Percentiles rank a stretch among this genome's conserved stretches.
Evolutionary conservation across 768 basidiomycete genomes (phyloP).

Genomic region (Coprinopsis sp.): DNA sequence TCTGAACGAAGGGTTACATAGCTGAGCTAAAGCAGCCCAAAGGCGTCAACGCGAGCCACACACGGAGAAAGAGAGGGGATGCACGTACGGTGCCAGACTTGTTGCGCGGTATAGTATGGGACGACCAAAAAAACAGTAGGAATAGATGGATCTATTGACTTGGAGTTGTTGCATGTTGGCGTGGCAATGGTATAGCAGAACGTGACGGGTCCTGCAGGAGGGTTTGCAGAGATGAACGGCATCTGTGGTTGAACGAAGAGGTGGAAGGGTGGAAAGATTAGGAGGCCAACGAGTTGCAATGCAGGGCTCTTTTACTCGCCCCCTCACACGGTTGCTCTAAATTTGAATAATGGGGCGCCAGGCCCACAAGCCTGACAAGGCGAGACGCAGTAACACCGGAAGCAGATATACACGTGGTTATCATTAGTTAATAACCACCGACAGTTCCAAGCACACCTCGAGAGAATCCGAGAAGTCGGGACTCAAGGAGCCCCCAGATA

Average conservation of each 20-base stretch:
- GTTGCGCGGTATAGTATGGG: conserved; percentile 27
- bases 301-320: not conserved
- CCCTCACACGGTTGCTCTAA: too few relatives aligned
- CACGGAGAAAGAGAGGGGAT: not conserved
- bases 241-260: conserved; percentile 19
- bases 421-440: too few relatives aligned
- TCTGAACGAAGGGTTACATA: conserved; percentile 28
- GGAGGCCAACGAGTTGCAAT: not conserved
- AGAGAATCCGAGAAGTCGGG: too few relatives aligned
- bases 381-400: too few relatives aligned
- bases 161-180: conserved; percentile 27
- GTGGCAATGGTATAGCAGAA: conserved; percentile 34
- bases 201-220: conserved; percentile 23
- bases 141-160: conserved; percentile 27
- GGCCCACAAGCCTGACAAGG: too few relatives aligned
- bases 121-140: conserved; percentile 36
- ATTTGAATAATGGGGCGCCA: too few relatives aligned
- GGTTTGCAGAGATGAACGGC: conserved; percentile 28
- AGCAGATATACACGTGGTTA: too few relatives aligned
- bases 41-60: not conserved
- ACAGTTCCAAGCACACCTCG: too few relatives aligned
- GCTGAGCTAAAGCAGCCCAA: conserved; percentile 26
- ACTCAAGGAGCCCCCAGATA: too few relatives aligned
- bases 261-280: too few relatives aligned
- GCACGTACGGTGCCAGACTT: conserved; percentile 31